Evolutionary conservation across 805 yeast genomes (phyloP).

Genomic region (Teunomyces lycoperdinae): DNA sequence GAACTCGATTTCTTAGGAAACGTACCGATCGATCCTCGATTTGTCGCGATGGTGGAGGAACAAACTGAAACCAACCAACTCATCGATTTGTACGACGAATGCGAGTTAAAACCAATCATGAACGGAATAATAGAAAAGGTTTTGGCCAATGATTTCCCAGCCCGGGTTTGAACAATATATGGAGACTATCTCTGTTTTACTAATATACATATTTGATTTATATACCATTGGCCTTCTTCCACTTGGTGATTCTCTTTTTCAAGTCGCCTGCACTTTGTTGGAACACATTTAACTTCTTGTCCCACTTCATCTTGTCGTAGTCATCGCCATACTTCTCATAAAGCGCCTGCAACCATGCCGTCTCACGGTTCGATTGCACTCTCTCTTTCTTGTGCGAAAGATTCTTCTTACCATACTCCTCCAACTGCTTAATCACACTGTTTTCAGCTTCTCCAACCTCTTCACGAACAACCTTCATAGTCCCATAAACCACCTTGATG

Average conservation of each 20-base stretch:
- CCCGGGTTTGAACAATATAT: conserved; percentile 13
- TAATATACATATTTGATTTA: background rate
- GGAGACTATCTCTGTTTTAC: background rate
- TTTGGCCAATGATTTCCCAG: conserved; percentile 28
- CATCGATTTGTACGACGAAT: conserved; percentile 32
- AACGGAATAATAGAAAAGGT: conserved; percentile 33
- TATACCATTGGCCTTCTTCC: conserved; percentile 53
- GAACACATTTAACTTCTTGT: conserved; percentile 73
- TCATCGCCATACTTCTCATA: conserved; percentile 83
- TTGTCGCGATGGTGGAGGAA: conserved; percentile 82
- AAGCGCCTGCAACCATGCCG: conserved; percentile 63
- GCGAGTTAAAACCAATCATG: conserved; percentile 39
- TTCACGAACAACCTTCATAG: conserved; percentile 36
- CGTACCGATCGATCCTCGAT: conserved; percentile 90
- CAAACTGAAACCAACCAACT: conserved; percentile 36
- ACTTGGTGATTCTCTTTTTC: conserved; percentile 64
- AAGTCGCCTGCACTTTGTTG: conserved; percentile 88
- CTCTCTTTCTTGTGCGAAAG: conserved; percentile 53
- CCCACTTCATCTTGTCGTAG: conserved; percentile 89
- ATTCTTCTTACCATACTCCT: conserved; percentile 42
- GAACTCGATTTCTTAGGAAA: conserved; percentile 73
- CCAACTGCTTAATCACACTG: conserved; percentile 67
- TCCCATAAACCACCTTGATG: conserved; percentile 66
- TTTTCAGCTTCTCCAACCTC: conserved; percentile 27
- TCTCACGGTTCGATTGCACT: conserved; percentile 67